Base-by-base conservation (phyloP, 306 rosid species). In the Cicer arietinum region DNA sequence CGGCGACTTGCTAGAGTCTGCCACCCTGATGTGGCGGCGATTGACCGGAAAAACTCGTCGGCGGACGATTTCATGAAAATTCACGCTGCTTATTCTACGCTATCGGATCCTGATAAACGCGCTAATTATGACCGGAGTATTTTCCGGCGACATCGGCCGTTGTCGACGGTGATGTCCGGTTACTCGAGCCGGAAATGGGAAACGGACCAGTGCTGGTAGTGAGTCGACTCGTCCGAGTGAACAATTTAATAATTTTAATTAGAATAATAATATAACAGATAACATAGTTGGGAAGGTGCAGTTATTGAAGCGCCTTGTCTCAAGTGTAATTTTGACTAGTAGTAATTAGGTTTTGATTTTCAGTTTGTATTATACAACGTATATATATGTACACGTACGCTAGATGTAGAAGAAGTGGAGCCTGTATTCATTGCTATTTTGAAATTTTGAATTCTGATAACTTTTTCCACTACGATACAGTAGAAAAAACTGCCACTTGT, bases 131-230 rank as follows among this genome's bases (percentile, higher is more conserved):
- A 95, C 18, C 73, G 85, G 75, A 85, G 85, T 58, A 44, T 73
- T 1, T 66, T 88, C 70, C 86, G 82, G 11, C 83, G 84, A 41
- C 77, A 10, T 30, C 91, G 84, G 56, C 97, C 95, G 56, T 18
- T 87, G 77, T 63, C 92, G 9, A 44, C 56, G 75, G 61, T 75
- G n/a, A 86, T 73, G 3, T 79, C 95, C 18, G 86, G 96, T 22
- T 90, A 88, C 77, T 46, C 85, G 16, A 41, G 91, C 35, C 89
- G 93, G 83, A 94, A 84, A 41, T 94, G 98, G 98, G 98, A 94
- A 89, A 88, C 98, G 10, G 98, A 94, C 40, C 98, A 94, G 97
- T 94, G 98, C 84, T 94, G 97, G 98, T 94, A 89, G 85, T 46
- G 84, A 83, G 87, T 77, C n/a, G 83, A 83, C 73, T 84, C 82